Base-by-base conservation (phyloP, 192 early-diverging fungal genomes). In the Spinellus fusiger region DNA sequence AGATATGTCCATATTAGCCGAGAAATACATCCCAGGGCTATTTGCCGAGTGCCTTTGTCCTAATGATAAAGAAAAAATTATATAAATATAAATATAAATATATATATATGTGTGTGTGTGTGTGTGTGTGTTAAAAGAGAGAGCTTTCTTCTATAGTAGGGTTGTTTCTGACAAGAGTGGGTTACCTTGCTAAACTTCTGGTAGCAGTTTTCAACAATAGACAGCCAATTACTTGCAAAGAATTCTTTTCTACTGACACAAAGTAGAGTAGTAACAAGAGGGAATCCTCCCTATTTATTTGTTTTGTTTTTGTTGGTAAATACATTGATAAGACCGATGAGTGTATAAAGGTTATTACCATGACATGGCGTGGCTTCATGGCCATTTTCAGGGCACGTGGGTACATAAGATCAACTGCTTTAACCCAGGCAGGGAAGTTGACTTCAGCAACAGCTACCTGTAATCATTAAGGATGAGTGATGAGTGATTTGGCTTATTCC, bases 1-100 rank as follows among this genome's bases (percentile, higher is more conserved):
- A 98, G 68, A 65, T 93, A 96, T 13, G 92, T 90, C 97, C 97
- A 99, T 20, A 94, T 65, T 44, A 98, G 74, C 4, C 93, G 86
- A 29, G 83, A 73, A 2, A 95, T 73, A 49, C 87, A 93, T 7
- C 84, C 83, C 55, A 99, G 67, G 0, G 92, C 86, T 16, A 93
- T 82, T 18, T 79, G 75, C 1, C 90, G 80, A 51, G 84, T 79
- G 48, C 75, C 64, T 73, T 89, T 91, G 60, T 92, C 89, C 75
- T 88, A 50, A 5, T 22, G 15, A 34, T 5, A 13, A 33, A 28
- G 12, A 37, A 49, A 20, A 58, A 25, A 31, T 18, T 22, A 28
- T 2, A 54, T n/a, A n/a, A n/a, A n/a, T n/a, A 58, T 6, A 23
- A 62, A 49, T 23, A 68, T 62, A 46, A 75, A 16, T 6, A 12